These are phyloP conservation scores for Zizania palustris DNA, from an alignment of 202 grass and related monocot genomes.

Conservation along the genomic window DNA sequence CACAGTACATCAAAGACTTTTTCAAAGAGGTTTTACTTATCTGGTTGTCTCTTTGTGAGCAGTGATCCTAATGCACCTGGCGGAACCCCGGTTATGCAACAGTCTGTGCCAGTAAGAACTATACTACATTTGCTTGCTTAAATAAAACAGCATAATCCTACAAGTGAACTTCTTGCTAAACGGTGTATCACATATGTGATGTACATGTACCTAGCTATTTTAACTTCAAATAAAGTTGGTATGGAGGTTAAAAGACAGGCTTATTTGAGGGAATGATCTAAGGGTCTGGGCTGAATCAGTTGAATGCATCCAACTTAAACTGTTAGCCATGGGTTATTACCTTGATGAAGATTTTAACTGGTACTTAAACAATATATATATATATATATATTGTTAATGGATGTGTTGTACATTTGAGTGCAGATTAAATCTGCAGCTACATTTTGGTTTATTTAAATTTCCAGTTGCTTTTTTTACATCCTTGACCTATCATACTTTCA, in stretches of 20 bases:
- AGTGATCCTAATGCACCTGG: constrained; percentile 94
- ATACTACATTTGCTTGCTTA: constrained; percentile 24
- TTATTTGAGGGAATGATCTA: not conserved
- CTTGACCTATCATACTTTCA: constrained; percentile 41
- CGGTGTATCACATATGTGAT: not conserved
- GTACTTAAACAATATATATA: not conserved
- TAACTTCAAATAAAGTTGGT: not conserved
- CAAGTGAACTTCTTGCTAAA: constrained; percentile 1
- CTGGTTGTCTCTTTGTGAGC: constrained; percentile 43
- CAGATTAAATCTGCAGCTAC: not conserved
- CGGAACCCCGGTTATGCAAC: constrained; percentile 97
- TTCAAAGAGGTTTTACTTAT: constrained; percentile 25
- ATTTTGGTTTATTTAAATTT: constrained; percentile 14
- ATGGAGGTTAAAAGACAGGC: not conserved
- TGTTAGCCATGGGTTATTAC: not conserved
- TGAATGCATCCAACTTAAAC: not conserved
- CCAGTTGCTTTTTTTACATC: constrained; percentile 29
- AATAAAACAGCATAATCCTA: constrained; percentile 30
- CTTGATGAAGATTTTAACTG: not conserved
- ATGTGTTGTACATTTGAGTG: not conserved
- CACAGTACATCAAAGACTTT: not conserved
- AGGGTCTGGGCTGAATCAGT: not conserved
- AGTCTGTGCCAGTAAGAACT: constrained; percentile 72
- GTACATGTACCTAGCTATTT: constrained; percentile 25
- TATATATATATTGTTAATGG: not conserved